These are phyloP conservation scores for Moesziomyces antarcticus DNA, from an alignment of 1,284 basidiomycete species.

Conservation along the genomic window DNA sequence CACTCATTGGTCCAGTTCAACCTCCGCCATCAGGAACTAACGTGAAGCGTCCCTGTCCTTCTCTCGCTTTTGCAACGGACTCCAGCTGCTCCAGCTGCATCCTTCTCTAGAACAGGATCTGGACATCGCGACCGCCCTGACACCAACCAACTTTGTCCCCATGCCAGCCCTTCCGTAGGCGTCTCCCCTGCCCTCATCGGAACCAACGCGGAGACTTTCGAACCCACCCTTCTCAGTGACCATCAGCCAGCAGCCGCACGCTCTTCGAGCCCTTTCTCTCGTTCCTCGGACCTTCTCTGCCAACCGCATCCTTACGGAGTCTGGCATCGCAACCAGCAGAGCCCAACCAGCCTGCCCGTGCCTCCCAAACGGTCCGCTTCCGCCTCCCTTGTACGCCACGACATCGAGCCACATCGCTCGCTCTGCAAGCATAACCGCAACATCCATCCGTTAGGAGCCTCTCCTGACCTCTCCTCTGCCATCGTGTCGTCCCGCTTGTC, in stretches of 20 bases:
- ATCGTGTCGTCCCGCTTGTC: slow-evolving; percentile 25
- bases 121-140: not conserved
- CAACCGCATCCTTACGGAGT: slow-evolving; percentile 40
- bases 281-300: slow-evolving; percentile 10
- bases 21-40: not conserved
- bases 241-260: not conserved
- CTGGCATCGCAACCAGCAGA: slow-evolving; percentile 29
- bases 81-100: not conserved
- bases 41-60: not conserved
- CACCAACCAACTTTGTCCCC: not conserved
- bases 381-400: slow-evolving; percentile 17
- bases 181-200: not conserved
- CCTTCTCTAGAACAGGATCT: not conserved
- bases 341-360: slow-evolving; percentile 33
- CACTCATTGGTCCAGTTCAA: not conserved
- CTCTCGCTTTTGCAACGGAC: not conserved
- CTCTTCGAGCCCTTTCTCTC: not conserved
- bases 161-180: not conserved
- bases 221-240: not conserved
- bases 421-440: slow-evolving; percentile 15
- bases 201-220: not conserved
- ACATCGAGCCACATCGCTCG: not conserved
- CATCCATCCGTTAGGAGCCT: slow-evolving; percentile 38
- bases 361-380: slow-evolving; percentile 32
- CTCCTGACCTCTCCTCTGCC: slow-evolving; percentile 28